Evolutionary conservation across 257 asterid genomes (phyloP), one percentile per base, ranked within the genome.

Genomic region (Thymus quinquecostatus): DNA sequence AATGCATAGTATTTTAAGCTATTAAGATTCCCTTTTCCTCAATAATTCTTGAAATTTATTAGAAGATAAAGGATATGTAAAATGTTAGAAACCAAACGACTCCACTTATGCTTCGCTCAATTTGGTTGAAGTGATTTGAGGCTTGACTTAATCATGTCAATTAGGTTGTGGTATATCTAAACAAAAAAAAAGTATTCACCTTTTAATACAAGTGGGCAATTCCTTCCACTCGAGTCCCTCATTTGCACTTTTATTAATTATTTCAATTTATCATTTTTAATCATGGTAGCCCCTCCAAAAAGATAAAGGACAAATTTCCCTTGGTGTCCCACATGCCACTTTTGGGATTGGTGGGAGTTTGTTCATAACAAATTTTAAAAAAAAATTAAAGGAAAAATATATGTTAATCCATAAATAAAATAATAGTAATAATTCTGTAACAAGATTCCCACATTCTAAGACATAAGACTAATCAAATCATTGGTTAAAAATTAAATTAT

Each of bases 271-370:
- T 3, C 13, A 1, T 34, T 32, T 10, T 34, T 53, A 11, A n/a
- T 14, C 32, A 11, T 51, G 32, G 58, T 51, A 51, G 32, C 58
- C 33, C 33, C 33, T 53, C 10, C 3, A 53, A 53, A 53, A 14
- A 6, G 33, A 14, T 14, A 51, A 51, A 12, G 54, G 54, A 48
- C 53, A 48, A 11, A 48, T 13, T 28, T 54, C 36, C 8, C 36
- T 11, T 28, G 34, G 36, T 28, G 36, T 27, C 59, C 59, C 59
- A 54, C 13, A 27, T 54, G 32, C 59, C 33, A 54, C 59, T 54
- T 54, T 54, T 54, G 60, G 60, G 36, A 54, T 54, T 54, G 60
- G 60, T 54, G 11, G 56, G 33, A 54, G n/a, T 54, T 54, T 54
- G 59, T 7, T 53, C 33, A 14, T 8, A 21, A 27, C 41, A 36